Conservation (phyloP, 108 stramenopile genomes). For the Skeletonema costatum region DNA sequence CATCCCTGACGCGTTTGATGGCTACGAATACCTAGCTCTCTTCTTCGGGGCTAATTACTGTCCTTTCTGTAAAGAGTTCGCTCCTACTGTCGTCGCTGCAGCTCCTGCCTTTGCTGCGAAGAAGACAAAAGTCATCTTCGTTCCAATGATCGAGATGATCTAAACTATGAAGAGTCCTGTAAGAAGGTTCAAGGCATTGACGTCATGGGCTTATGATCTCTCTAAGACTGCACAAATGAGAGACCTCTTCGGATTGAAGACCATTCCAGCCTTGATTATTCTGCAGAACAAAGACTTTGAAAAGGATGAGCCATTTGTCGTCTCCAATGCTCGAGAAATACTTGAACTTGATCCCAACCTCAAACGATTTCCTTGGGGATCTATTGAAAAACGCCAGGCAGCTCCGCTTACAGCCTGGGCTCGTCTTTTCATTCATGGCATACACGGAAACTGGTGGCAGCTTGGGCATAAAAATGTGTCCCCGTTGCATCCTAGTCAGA, state of each 20-base stretch:
- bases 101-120: background rate
- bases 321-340: conserved; percentile 38
- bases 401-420: conserved; percentile 31
- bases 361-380: conserved; percentile 40
- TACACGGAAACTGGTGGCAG: conserved; percentile 57
- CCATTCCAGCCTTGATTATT: conserved; percentile 53
- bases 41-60: conserved; percentile 59
- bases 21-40: conserved; percentile 31
- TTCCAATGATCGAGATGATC: conserved; percentile 48
- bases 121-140: conserved; percentile 57
- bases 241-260: conserved; percentile 52
- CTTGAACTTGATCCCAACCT: conserved; percentile 37
- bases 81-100: conserved; percentile 33
- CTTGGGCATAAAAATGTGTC: conserved; percentile 44
- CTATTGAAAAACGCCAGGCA: conserved; percentile 13
- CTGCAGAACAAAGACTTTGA: conserved; percentile 37
- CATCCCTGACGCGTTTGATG: conserved; percentile 22
- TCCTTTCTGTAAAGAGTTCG: conserved; percentile 49
- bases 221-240: conserved; percentile 38
- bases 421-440: conserved; percentile 51
- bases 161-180: conserved; percentile 28
- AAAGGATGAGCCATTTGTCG: conserved; percentile 15
- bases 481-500: conserved; percentile 37
- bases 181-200: conserved; percentile 47
- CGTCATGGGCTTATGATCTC: conserved; percentile 53